These are phyloP conservation scores for Calcarisporium arbuscula DNA, from an alignment of 2,329 filamentous ascomycete genomes.

Conservation along the genomic window DNA sequence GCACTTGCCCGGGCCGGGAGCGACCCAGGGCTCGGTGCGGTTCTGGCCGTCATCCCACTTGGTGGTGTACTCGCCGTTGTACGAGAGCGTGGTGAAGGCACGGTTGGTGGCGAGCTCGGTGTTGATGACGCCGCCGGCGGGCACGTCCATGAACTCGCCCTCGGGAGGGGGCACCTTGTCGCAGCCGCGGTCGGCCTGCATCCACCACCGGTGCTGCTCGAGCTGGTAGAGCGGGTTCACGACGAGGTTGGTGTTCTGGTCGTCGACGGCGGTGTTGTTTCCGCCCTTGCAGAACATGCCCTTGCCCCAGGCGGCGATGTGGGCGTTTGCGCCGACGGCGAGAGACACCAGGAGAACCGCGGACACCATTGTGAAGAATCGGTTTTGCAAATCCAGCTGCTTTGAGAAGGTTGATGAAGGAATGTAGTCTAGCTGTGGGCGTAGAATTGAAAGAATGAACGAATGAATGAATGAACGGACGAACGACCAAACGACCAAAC, in stretches of 20 bases:
- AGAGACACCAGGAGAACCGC: slow-evolving; percentile 14
- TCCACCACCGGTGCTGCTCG: slow-evolving; percentile 40
- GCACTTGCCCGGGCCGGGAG: slow-evolving; percentile 21
- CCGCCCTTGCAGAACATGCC: slow-evolving; percentile 21
- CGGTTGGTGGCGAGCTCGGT: slow-evolving; percentile 45
- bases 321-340: slow-evolving; percentile 15
- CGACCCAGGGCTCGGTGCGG: slow-evolving; percentile 39
- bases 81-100: slow-evolving; percentile 40
- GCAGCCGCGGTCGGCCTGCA: slow-evolving; percentile 42
- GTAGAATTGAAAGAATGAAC: no score
- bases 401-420: no score
- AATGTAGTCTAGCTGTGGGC: no score
- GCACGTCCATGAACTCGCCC: slow-evolving; percentile 33
- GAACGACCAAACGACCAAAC: no score
- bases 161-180: slow-evolving; percentile 27
- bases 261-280: slow-evolving; percentile 22
- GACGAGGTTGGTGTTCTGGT: slow-evolving; percentile 36
- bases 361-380: slow-evolving; percentile 16
- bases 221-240: slow-evolving; percentile 40
- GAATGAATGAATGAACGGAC: no score
- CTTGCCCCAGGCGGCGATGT: slow-evolving; percentile 20
- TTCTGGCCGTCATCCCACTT: slow-evolving; percentile 42
- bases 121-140: slow-evolving; percentile 40
- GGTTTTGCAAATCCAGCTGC: no score
- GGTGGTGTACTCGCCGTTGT: slow-evolving; percentile 26